Percentiles rank a stretch among this genome's conserved stretches.
phyloP scores from a whole-genome alignment of 2,329 filamentous ascomycete genomes.

The Hansfordia pulvinata region DNA sequence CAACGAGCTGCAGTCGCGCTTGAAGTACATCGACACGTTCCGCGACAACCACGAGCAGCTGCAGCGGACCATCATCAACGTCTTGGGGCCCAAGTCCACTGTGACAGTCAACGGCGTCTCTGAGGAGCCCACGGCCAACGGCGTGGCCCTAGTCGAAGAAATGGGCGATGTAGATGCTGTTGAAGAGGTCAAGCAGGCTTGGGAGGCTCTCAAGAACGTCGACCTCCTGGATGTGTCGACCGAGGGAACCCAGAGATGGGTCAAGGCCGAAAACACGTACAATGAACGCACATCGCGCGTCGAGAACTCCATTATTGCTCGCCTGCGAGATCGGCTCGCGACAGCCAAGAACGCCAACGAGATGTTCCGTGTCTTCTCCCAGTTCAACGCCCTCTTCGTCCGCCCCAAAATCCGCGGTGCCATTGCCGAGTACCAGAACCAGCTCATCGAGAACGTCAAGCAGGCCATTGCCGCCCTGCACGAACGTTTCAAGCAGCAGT shows the following conservation, averaged over 20 bases:
- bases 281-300: constrained; percentile 95
- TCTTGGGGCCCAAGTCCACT: constrained; percentile 66
- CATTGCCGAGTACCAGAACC: constrained; percentile 95
- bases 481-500: constrained; percentile 97
- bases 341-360: constrained; percentile 96
- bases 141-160: constrained; percentile 70
- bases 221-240: constrained; percentile 86
- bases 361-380: constrained; percentile 99
- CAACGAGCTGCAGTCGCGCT: constrained; percentile 72
- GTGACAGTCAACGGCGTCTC: constrained; percentile 37
- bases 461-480: constrained; percentile 87
- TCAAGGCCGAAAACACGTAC: constrained; percentile 87
- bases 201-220: constrained; percentile 85
- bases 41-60: constrained; percentile 95
- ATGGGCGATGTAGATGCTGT: constrained; percentile 96
- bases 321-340: constrained; percentile 79
- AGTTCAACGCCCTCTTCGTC: constrained; percentile 98
- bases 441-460: constrained; percentile 96
- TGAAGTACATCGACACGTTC: constrained; percentile 92
- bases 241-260: constrained; percentile 85
- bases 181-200: constrained; percentile 89
- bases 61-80: constrained; percentile 89
- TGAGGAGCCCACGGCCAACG: constrained; percentile 38
- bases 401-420: constrained; percentile 97
- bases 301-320: constrained; percentile 96